Conservation (phyloP, 2,329 filamentous ascomycete genomes). For the Xylariales sp. region DNA sequence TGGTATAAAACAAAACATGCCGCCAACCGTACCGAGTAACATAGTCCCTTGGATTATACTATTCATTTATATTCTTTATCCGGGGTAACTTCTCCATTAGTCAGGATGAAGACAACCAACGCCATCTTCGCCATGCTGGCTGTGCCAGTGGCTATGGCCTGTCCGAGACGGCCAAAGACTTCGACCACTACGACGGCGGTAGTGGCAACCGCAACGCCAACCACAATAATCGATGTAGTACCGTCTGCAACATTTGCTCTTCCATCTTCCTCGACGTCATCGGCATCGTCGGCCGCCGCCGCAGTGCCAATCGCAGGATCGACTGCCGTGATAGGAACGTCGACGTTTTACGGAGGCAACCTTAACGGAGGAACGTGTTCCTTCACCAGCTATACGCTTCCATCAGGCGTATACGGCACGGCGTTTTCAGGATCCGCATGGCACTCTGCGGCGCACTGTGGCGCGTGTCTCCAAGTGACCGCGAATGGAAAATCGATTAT, state of each 20-base stretch:
- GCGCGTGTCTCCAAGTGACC: constrained; percentile 70
- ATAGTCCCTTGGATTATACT: constrained; percentile 9
- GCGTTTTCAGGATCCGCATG: constrained; percentile 70
- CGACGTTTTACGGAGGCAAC: constrained; percentile 68
- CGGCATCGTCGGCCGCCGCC: constrained; percentile 3
- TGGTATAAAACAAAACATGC: constrained; percentile 29
- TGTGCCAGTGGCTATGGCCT: constrained; percentile 28
- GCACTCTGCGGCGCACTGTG: constrained; percentile 67
- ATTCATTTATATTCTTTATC: constrained; percentile 1
- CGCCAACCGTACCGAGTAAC: constrained; percentile 6
- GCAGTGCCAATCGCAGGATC: constrained; percentile 18
- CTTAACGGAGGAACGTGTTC: constrained; percentile 70
- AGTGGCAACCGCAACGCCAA: constrained; percentile 7
- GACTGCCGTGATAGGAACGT: constrained; percentile 52
- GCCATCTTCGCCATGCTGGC: constrained; percentile 30
- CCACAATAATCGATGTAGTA: background rate
- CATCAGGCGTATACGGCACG: constrained; percentile 68
- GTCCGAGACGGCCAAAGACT: constrained; percentile 23
- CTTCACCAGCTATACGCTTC: constrained; percentile 72
- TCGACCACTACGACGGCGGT: constrained; percentile 4
- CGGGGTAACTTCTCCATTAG: background rate
- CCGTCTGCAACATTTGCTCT: background rate
- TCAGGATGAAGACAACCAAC: constrained; percentile 27
- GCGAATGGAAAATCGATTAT: constrained; percentile 68
- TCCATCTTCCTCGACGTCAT: constrained; percentile 1